Evolutionary conservation across 2,329 filamentous ascomycete species (phyloP).

Genomic region (Paracamarosporium sp.): DNA sequence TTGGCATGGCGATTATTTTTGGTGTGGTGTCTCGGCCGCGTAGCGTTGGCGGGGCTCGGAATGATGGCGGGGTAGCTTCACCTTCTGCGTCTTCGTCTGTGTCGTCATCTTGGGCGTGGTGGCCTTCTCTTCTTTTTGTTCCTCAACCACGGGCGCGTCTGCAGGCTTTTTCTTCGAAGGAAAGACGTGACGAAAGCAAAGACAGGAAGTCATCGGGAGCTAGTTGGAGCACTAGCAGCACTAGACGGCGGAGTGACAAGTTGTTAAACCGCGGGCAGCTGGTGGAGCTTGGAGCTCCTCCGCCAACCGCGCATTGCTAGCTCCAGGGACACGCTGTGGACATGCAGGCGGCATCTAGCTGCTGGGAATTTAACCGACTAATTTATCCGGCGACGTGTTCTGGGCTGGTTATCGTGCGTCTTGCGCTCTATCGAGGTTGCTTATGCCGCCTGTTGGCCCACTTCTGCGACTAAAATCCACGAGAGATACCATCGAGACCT

Average conservation of each 20-base stretch:
- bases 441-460: conserved; percentile 29
- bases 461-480: conserved; percentile 22
- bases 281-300: conserved; percentile 31
- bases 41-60: conserved; percentile 29
- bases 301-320: conserved; percentile 17
- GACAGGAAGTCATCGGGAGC: conserved; percentile 23
- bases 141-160: conserved; percentile 10
- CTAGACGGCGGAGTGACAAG: conserved; percentile 31
- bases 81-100: conserved; percentile 39
- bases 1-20: background rate
- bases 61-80: conserved; percentile 40
- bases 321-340: conserved; percentile 24
- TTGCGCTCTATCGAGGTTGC: conserved; percentile 21
- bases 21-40: conserved; percentile 1
- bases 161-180: conserved; percentile 16
- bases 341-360: conserved; percentile 28
- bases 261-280: conserved; percentile 17
- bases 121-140: conserved; percentile 15
- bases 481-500: background rate
- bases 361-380: conserved; percentile 35
- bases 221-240: conserved; percentile 10
- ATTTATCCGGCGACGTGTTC: conserved; percentile 42
- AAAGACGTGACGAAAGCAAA: conserved; percentile 25
- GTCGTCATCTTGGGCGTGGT: conserved; percentile 31
- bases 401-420: conserved; percentile 22